A percentile compares a stretch with the other conserved stretches of the same genome.
Evolutionary conservation across 1,284 basidiomycete genomes (phyloP).

Genomic region (Rhodotorula sp.): DNA sequence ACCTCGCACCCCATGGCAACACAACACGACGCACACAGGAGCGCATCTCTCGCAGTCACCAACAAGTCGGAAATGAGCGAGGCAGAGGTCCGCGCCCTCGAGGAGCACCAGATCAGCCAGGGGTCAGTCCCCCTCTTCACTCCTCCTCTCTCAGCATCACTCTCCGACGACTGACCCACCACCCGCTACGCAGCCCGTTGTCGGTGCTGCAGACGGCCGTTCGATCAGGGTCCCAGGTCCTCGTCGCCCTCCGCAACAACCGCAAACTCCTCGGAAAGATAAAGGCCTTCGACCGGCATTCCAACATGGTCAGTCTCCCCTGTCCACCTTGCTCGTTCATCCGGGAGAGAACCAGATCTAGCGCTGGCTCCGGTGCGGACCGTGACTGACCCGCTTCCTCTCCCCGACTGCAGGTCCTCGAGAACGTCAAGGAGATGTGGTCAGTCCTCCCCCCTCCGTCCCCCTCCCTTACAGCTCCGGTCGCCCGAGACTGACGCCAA

Average conservation of each 20-base stretch:
- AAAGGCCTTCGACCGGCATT: slow-evolving; percentile 98
- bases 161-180: background rate
- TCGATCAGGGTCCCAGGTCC: slow-evolving; percentile 85
- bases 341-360: no score
- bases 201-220: slow-evolving; percentile 98
- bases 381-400: background rate
- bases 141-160: background rate
- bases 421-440: slow-evolving; percentile 90
- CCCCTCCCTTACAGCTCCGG: no score
- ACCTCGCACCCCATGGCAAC: background rate
- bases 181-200: slow-evolving; percentile 57
- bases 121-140: slow-evolving; percentile 22
- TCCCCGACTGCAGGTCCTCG: slow-evolving; percentile 64
- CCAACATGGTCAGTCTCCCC: slow-evolving; percentile 88
- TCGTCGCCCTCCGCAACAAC: slow-evolving; percentile 97
- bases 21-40: background rate
- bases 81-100: slow-evolving; percentile 88
- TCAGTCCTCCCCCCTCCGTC: background rate
- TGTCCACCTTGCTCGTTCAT: no score
- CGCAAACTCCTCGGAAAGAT: slow-evolving; percentile 96
- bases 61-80: slow-evolving; percentile 93
- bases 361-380: no score
- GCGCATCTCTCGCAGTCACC: slow-evolving; percentile 9
- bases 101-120: slow-evolving; percentile 96
- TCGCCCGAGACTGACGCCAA: no score